Percentiles rank a stretch among this genome's conserved stretches.
Evolutionary conservation across 768 basidiomycete genomes (phyloP).

Genomic region (Suillus ampliporus): DNA sequence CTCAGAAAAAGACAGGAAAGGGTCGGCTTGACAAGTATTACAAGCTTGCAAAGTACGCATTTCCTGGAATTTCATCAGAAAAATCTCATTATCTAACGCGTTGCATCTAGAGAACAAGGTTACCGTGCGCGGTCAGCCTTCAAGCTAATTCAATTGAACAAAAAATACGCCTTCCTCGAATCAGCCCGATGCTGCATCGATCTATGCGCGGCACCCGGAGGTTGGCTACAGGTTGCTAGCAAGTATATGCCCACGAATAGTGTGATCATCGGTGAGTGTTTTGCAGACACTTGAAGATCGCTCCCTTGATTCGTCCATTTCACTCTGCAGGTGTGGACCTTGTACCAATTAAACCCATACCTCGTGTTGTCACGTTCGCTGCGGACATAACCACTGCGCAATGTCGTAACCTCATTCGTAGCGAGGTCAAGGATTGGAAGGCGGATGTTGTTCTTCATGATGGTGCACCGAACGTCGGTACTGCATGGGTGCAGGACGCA

Average conservation of each 20-base stretch:
- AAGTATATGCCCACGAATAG: constrained; percentile 96
- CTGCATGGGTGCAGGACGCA: constrained; percentile 99
- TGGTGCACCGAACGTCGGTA: constrained; percentile 99
- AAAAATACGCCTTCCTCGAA: constrained; percentile 94
- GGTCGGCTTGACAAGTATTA: constrained; percentile 97
- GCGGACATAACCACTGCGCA: constrained; percentile 93
- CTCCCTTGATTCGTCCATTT: constrained; percentile 13
- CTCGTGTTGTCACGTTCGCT: constrained; percentile 88
- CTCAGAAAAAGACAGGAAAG: constrained; percentile 96
- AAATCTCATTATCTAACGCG: constrained; percentile 15
- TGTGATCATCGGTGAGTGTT: constrained; percentile 80
- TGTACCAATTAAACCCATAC: constrained; percentile 95
- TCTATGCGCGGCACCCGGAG: constrained; percentile 97
- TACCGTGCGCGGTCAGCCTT: constrained; percentile 99
- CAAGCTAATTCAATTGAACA: constrained; percentile 98
- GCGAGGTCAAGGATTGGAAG: constrained; percentile 97
- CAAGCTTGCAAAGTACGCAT: constrained; percentile 83
- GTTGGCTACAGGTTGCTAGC: constrained; percentile 98
- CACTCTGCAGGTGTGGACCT: constrained; percentile 81
- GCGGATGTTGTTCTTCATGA: constrained; percentile 98
- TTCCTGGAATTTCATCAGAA: constrained; percentile 7
- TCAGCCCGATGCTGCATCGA: constrained; percentile 93
- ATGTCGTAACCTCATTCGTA: constrained; percentile 85
- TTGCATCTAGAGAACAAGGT: constrained; percentile 84
- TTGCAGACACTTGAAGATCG: neutral